phyloP scores from a whole-genome alignment of 148 eudicot genomes.

The Cornus suecica region DNA sequence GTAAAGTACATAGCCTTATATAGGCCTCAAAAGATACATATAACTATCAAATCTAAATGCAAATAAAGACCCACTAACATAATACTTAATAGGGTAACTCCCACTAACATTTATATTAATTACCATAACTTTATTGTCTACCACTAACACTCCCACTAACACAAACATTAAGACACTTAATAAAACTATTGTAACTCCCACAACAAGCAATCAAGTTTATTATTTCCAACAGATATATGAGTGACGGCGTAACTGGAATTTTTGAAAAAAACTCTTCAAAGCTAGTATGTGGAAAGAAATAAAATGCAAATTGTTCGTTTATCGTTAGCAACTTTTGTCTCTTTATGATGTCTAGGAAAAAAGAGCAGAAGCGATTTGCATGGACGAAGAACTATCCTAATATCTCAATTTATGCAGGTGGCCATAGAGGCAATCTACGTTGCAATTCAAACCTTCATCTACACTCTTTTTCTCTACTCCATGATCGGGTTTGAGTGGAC shows the following conservation, averaged over 20 bases:
- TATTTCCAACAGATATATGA: no score
- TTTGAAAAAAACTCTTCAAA: neutral
- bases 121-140: no score
- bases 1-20: no score
- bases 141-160: no score
- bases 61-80: no score
- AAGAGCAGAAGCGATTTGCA: neutral
- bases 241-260: neutral
- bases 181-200: no score
- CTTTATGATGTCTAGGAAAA: neutral
- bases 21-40: no score
- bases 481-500: constrained; percentile 80
- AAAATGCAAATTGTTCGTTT: neutral
- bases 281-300: neutral
- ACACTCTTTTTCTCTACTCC: constrained; percentile 48
- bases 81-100: no score
- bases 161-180: no score
- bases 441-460: constrained; percentile 38
- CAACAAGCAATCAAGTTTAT: no score
- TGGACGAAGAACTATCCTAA: neutral
- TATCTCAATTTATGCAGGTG: constrained; percentile 37
- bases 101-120: no score
- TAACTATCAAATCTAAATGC: no score
- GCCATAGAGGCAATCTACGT: constrained; percentile 53
- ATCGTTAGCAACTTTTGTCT: neutral